Evolutionary conservation across 305 asterid genomes (phyloP).

Genomic region (Ajuga reptans): DNA sequence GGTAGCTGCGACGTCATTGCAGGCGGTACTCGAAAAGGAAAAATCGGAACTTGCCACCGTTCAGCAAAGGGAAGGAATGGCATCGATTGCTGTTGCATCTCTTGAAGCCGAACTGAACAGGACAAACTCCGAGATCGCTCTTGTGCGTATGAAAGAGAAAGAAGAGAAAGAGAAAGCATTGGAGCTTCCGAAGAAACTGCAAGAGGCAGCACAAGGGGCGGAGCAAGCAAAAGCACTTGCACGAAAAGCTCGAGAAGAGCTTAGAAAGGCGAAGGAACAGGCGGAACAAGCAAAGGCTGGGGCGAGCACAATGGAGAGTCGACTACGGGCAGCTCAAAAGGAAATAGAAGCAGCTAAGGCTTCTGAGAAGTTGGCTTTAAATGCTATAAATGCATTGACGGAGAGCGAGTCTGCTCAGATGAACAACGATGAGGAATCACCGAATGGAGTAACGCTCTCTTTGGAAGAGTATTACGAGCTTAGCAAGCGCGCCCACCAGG

Average conservation of each 20-base stretch:
- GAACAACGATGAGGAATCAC: slow-evolving; percentile 38
- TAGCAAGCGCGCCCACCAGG: slow-evolving; percentile 80
- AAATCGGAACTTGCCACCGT: slow-evolving; percentile 45
- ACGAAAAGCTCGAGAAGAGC: slow-evolving; percentile 49
- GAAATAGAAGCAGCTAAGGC: slow-evolving; percentile 92
- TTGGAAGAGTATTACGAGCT: slow-evolving; percentile 83
- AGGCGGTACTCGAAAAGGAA: slow-evolving; percentile 59
- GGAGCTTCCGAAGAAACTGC: slow-evolving; percentile 65
- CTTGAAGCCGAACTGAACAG: slow-evolving; percentile 70
- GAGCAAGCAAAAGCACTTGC: slow-evolving; percentile 52
- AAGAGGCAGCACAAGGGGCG: slow-evolving; percentile 61
- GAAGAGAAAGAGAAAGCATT: slow-evolving; percentile 65
- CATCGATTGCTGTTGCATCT: slow-evolving; percentile 62
- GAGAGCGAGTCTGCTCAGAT: slow-evolving; percentile 66
- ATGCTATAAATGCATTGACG: slow-evolving; percentile 62
- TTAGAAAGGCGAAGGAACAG: slow-evolving; percentile 66
- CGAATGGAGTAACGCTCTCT: slow-evolving; percentile 54
- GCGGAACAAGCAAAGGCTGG: slow-evolving; percentile 72
- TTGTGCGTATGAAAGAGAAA: slow-evolving; percentile 54
- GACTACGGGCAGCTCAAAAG: slow-evolving; percentile 67
- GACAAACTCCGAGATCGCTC: slow-evolving; percentile 51
- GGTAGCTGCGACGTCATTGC: slow-evolving; percentile 63
- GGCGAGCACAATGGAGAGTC: slow-evolving; percentile 52
- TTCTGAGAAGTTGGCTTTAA: slow-evolving; percentile 78
- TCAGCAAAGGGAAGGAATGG: slow-evolving; percentile 85